phyloP scores from a whole-genome alignment of 768 basidiomycete species.

The Suillus tomentosus region DNA sequence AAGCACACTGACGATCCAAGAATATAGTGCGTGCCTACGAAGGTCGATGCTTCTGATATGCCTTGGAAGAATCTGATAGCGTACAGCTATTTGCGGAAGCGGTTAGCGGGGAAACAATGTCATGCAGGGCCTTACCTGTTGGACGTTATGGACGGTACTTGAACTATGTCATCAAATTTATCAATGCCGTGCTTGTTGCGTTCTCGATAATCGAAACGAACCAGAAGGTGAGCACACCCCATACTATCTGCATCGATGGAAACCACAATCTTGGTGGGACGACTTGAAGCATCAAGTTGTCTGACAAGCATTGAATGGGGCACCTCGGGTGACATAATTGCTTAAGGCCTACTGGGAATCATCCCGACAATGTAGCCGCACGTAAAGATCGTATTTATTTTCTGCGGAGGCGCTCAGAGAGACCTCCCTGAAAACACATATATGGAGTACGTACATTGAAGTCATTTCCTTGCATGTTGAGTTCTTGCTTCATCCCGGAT shows the following conservation, averaged over 20 bases:
- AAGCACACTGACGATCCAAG: conserved; percentile 64
- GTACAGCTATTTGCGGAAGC: conserved; percentile 47
- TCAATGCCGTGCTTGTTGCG: background rate
- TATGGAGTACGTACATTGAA: conserved; percentile 47
- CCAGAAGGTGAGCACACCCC: conserved; percentile 70
- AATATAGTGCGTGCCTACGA: conserved; percentile 73
- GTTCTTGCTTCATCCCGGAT: conserved; percentile 77
- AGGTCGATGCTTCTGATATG: conserved; percentile 72
- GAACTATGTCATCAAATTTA: conserved; percentile 41
- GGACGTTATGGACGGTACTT: conserved; percentile 53
- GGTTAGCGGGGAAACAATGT: background rate
- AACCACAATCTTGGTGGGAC: conserved; percentile 68
- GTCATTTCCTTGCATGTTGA: conserved; percentile 63
- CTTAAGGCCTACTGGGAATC: conserved; percentile 54
- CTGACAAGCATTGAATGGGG: conserved; percentile 31
- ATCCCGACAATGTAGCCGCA: conserved; percentile 77
- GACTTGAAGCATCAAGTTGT: conserved; percentile 67
- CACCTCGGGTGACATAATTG: background rate
- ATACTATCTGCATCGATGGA: conserved; percentile 62
- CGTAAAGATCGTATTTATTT: conserved; percentile 71
- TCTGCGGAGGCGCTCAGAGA: conserved; percentile 31
- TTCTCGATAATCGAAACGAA: conserved; percentile 23
- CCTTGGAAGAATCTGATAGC: conserved; percentile 75
- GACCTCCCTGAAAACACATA: background rate
- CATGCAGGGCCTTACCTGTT: conserved; percentile 44